These are phyloP conservation scores for Harringtonia aguacate DNA, from an alignment of 2,329 filamentous ascomycete genomes.

Conservation along the genomic window DNA sequence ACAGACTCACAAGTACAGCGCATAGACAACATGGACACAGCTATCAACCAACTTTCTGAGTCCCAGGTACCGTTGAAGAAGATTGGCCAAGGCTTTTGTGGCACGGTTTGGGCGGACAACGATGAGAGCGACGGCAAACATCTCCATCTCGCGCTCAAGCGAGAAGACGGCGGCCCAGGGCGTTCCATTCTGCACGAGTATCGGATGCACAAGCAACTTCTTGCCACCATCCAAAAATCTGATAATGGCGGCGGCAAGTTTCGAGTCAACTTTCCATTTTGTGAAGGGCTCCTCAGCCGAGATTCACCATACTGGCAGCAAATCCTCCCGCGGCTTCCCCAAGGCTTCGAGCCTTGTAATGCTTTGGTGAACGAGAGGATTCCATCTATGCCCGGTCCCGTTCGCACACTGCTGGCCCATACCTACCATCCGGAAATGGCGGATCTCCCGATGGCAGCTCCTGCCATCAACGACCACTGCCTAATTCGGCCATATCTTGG, in stretches of 20 bases:
- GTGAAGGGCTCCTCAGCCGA: neutral
- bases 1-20: too few species aligned
- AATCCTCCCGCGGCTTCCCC: neutral
- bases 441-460: neutral
- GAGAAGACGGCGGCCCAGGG: constrained; percentile 4
- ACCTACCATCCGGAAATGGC: neutral
- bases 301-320: neutral
- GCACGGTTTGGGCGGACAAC: neutral
- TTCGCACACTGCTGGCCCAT: neutral
- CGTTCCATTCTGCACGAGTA: constrained; percentile 1
- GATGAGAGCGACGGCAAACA: neutral
- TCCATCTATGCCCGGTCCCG: neutral
- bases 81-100: constrained; percentile 4
- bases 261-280: neutral
- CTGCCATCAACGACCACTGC: constrained; percentile 28
- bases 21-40: neutral
- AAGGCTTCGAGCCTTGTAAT: neutral
- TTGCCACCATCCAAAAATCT: neutral
- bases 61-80: neutral
- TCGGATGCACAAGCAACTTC: neutral
- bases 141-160: constrained; percentile 1
- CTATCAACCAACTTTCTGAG: neutral
- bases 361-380: constrained; percentile 1
- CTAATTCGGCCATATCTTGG: constrained; percentile 39
- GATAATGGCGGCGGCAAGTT: neutral